Evolutionary conservation across 2,329 filamentous ascomycete genomes (phyloP).

Genomic region (Arthrobotrys iridis): DNA sequence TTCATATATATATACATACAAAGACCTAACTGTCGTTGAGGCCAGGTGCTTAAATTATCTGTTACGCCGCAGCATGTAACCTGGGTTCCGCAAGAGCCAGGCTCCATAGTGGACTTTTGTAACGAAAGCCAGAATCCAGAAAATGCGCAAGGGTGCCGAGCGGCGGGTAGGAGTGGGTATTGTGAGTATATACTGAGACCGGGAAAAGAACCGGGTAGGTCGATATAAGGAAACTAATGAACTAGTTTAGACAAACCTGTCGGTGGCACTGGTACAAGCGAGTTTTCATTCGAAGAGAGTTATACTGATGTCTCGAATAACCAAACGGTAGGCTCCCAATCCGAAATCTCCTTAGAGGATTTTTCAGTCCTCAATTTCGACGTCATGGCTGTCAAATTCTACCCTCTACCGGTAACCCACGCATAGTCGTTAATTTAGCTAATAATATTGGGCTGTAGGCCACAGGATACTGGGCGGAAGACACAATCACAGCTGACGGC

Average conservation of each 20-base stretch:
- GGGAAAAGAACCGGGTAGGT: no score
- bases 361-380: no score
- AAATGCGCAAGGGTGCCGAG: neutral
- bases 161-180: neutral
- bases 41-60: neutral
- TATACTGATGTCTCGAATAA: neutral
- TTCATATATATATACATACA: no score
- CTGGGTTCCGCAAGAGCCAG: constrained; percentile 13
- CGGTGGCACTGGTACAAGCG: neutral
- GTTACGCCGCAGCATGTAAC: constrained; percentile 15
- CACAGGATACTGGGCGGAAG: constrained; percentile 3
- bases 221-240: no score
- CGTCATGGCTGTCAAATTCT: no score
- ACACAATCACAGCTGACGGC: neutral
- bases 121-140: neutral
- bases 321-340: neutral
- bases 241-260: neutral
- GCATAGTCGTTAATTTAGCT: neutral
- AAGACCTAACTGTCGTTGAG: neutral
- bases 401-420: no score
- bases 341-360: no score
- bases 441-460: neutral
- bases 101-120: constrained; percentile 3
- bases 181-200: neutral
- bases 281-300: neutral